A percentile compares a stretch with the other conserved stretches of the same genome.
These are phyloP conservation scores for Scedosporium apiospermum DNA, from an alignment of 2,329 filamentous ascomycete genomes.

Conservation along the genomic window DNA sequence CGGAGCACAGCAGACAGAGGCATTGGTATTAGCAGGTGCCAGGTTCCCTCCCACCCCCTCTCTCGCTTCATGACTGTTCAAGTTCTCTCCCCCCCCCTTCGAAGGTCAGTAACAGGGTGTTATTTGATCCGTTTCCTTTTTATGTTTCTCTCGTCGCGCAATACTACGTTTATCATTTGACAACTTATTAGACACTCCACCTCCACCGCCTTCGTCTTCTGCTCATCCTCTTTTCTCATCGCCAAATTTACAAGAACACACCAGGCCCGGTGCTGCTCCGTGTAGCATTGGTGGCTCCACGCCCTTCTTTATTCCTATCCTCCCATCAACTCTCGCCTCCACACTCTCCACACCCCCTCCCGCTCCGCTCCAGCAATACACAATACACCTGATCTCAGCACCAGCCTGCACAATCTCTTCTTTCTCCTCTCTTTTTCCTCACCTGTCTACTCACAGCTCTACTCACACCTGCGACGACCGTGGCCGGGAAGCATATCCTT, in stretches of 20 bases:
- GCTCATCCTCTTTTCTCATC: neutral
- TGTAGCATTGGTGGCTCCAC: neutral
- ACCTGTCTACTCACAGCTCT: neutral
- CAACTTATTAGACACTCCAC: neutral
- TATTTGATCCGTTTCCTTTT: neutral
- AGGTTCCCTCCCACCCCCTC: neutral
- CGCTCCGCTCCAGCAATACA: neutral
- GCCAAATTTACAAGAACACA: neutral
- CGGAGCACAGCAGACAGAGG: neutral
- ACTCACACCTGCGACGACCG: neutral
- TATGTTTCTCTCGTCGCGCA: neutral
- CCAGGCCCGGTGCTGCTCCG: neutral
- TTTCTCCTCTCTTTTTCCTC: neutral
- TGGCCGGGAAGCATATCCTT: neutral
- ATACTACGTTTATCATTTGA: neutral
- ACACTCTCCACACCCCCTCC: neutral
- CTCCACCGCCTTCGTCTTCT: neutral
- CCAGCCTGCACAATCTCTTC: neutral
- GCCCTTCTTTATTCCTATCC: neutral
- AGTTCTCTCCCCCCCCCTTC: neutral
- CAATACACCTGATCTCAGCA: neutral
- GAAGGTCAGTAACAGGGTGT: neutral
- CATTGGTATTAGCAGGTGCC: neutral
- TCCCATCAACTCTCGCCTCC: neutral
- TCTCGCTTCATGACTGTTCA: neutral